Percentiles rank a stretch among this genome's conserved stretches.
Conservation (phyloP, 2,329 filamentous ascomycete species). For the Hymenoscyphus salicellus region DNA sequence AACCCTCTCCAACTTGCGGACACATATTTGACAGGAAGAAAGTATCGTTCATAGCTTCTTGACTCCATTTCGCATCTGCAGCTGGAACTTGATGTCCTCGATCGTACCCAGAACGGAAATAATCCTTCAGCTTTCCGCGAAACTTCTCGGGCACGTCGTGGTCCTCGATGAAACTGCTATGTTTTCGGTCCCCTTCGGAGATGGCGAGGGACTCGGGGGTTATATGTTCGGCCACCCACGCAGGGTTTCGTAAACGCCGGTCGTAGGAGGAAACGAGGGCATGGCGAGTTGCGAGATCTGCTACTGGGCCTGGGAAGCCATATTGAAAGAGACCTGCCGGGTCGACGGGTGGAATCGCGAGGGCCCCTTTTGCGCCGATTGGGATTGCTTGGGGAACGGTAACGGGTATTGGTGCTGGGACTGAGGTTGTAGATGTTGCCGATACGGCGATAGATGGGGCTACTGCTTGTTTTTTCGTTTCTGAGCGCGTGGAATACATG, state of each 20-base stretch:
- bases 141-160: conserved; percentile 75
- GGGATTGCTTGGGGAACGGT: conserved; percentile 30
- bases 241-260: conserved; percentile 83
- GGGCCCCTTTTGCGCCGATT: conserved; percentile 20
- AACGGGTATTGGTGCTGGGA: conserved; percentile 28
- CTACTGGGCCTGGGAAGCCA: conserved; percentile 86
- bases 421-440: conserved; percentile 31
- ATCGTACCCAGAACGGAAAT: conserved; percentile 92
- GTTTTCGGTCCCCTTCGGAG: conserved; percentile 76
- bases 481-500: conserved; percentile 58
- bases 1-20: conserved; percentile 94
- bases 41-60: conserved; percentile 90
- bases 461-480: conserved; percentile 42
- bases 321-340: conserved; percentile 77
- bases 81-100: conserved; percentile 95
- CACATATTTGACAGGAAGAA: conserved; percentile 97
- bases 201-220: conserved; percentile 76
- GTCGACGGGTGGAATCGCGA: conserved; percentile 55
- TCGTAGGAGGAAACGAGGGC: conserved; percentile 87
- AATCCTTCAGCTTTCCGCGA: conserved; percentile 86
- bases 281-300: conserved; percentile 73
- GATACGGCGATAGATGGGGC: conserved; percentile 28
- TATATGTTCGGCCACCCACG: conserved; percentile 96
- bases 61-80: conserved; percentile 93
- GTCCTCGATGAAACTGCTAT: conserved; percentile 84